phyloP scores from a whole-genome alignment of 768 basidiomycete species.

The Suillus sp. region DNA sequence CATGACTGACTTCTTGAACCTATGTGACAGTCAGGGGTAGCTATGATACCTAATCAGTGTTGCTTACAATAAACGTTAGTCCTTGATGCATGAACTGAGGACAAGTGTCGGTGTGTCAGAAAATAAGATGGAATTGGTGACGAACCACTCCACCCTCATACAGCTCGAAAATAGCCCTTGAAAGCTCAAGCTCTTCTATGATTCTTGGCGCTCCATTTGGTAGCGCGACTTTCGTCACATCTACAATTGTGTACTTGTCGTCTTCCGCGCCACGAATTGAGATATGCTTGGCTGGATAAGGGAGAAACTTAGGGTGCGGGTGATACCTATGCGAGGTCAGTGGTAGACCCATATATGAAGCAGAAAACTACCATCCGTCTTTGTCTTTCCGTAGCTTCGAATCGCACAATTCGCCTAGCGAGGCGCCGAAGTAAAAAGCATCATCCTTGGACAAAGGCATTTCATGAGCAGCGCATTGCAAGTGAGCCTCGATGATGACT shows the following conservation, averaged over 20 bases:
- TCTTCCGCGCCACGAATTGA: conserved; percentile 79
- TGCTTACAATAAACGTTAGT: conserved; percentile 68
- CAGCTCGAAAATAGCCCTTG: conserved; percentile 82
- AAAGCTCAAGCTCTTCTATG: conserved; percentile 82
- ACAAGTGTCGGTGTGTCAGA: conserved; percentile 10
- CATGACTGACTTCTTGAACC: conserved; percentile 83
- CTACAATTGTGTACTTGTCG: conserved; percentile 75
- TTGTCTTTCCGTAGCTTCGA: conserved; percentile 60
- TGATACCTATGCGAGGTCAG: conserved; percentile 61
- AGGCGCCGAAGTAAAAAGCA: conserved; percentile 69
- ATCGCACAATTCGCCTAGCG: conserved; percentile 60
- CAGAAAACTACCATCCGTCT: conserved; percentile 72
- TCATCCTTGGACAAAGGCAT: conserved; percentile 77
- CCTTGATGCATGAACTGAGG: conserved; percentile 87
- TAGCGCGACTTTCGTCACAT: conserved; percentile 49
- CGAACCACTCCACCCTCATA: conserved; percentile 87
- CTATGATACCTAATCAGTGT: not conserved
- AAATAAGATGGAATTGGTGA: conserved; percentile 16
- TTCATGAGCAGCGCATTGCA: conserved; percentile 87
- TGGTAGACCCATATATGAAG: not conserved
- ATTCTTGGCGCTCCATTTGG: conserved; percentile 38
- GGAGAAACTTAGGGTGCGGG: conserved; percentile 75
- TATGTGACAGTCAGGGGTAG: conserved; percentile 26
- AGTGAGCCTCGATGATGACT: conserved; percentile 77
- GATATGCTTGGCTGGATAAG: conserved; percentile 71